Conservation (phyloP, 768 basidiomycete species). For the Trametes meyenii region DNA sequence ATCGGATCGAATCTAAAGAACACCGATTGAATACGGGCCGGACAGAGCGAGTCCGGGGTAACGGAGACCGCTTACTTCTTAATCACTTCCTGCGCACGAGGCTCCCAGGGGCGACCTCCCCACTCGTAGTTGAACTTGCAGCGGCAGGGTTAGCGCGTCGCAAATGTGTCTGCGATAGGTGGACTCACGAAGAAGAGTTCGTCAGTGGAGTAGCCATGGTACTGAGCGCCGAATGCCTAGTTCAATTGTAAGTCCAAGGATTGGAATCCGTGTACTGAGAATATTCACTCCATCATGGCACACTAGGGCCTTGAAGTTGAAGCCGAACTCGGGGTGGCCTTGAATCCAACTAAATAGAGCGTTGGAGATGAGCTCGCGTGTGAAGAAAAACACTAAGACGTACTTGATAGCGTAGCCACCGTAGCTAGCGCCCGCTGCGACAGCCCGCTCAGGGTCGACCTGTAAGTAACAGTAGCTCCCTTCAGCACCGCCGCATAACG, state of each 20-base stretch:
- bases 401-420: constrained; percentile 86
- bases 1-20: constrained; percentile 69
- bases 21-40: not conserved
- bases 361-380: not conserved
- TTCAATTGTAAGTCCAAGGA: not conserved
- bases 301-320: constrained; percentile 89
- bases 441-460: constrained; percentile 71
- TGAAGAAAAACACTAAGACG: constrained; percentile 24
- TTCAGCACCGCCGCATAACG: not conserved
- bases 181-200: constrained; percentile 84
- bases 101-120: constrained; percentile 81
- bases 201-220: constrained; percentile 88
- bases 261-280: not conserved
- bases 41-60: not conserved
- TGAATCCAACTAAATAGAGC: constrained; percentile 78
- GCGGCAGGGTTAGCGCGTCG: not conserved
- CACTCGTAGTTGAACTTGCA: constrained; percentile 83
- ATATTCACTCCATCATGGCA: constrained; percentile 85
- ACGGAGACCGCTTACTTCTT: constrained; percentile 49
- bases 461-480: constrained; percentile 29
- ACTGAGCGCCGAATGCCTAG: constrained; percentile 74
- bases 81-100: constrained; percentile 52
- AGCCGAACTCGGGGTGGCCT: constrained; percentile 86
- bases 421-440: constrained; percentile 46
- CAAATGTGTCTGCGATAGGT: not conserved